Conservation (phyloP, 164 flowering plant species). For the Taxillus chinensis region DNA sequence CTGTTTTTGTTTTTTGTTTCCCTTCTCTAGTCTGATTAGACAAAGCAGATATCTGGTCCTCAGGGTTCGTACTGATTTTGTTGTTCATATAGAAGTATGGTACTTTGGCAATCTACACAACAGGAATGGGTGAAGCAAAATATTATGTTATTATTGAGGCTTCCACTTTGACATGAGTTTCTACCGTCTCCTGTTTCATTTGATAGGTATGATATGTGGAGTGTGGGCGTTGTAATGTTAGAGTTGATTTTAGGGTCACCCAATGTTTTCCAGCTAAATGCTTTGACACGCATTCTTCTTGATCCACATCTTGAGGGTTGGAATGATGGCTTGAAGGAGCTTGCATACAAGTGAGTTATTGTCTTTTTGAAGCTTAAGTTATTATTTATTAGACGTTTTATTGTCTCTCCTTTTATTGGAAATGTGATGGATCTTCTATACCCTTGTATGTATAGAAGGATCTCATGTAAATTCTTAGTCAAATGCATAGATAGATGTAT, state of each 20-base stretch:
- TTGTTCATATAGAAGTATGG: background rate
- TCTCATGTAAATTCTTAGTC: too few relatives aligned
- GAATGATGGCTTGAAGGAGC: slow-evolving; percentile 70
- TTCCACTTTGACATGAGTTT: background rate
- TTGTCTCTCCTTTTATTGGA: too few relatives aligned
- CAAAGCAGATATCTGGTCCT: background rate
- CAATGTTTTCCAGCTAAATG: slow-evolving; percentile 76
- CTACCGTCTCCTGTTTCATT: slow-evolving; percentile 4
- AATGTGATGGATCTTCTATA: too few relatives aligned
- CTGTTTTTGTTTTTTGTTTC: too few relatives aligned
- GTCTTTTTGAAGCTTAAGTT: slow-evolving; percentile 1
- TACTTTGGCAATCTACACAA: background rate
- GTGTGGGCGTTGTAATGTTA: slow-evolving; percentile 91
- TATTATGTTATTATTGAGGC: background rate
- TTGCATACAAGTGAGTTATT: slow-evolving; percentile 76
- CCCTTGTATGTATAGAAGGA: too few relatives aligned
- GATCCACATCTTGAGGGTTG: slow-evolving; percentile 87
- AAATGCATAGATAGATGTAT: too few relatives aligned
- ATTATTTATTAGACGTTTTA: background rate
- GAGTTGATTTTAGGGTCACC: slow-evolving; percentile 93
- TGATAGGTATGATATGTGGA: slow-evolving; percentile 96
- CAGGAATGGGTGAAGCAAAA: background rate
- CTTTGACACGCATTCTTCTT: slow-evolving; percentile 58
- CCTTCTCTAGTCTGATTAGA: background rate
- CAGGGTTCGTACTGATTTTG: too few relatives aligned